A percentile compares a stretch with the other conserved stretches of the same genome.
These are phyloP conservation scores for Sclerospora graminicola DNA, from an alignment of 352 stramenopile genomes.

Conservation along the genomic window DNA sequence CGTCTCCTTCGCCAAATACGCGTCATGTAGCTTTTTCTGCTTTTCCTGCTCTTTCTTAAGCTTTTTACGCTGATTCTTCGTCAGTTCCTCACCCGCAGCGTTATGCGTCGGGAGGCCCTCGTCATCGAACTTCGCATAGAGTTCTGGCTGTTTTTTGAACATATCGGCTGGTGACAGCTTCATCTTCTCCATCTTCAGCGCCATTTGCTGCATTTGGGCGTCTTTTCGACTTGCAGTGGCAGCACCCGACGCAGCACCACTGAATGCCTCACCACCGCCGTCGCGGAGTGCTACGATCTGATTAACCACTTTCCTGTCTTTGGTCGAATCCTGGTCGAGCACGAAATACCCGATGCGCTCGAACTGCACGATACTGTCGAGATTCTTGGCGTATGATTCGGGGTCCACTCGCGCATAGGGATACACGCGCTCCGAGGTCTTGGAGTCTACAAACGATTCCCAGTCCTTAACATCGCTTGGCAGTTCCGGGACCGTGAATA, in stretches of 20 bases:
- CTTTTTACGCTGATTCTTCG: conserved; percentile 80
- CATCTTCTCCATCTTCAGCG: conserved; percentile 90
- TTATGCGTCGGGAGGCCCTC: conserved; percentile 74
- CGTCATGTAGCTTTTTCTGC: conserved; percentile 78
- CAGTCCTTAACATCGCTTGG: conserved; percentile 55
- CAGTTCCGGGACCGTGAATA: conserved; percentile 91
- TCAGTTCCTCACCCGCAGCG: conserved; percentile 40
- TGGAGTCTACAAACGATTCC: conserved; percentile 78
- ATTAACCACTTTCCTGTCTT: conserved; percentile 92
- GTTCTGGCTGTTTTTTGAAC: conserved; percentile 57
- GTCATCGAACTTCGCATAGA: conserved; percentile 64
- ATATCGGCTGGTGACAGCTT: conserved; percentile 77
- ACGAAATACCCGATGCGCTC: conserved; percentile 98
- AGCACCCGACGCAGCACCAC: conserved; percentile 8
- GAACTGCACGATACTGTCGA: conserved; percentile 90
- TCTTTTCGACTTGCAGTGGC: conserved; percentile 67
- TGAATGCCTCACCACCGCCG: conserved; percentile 28
- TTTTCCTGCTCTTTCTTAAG: conserved; percentile 86
- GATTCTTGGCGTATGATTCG: conserved; percentile 41
- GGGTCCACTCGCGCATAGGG: conserved; percentile 84
- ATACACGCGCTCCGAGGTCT: conserved; percentile 78
- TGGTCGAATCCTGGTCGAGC: conserved; percentile 90
- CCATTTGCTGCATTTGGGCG: conserved; percentile 71
- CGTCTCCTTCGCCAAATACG: conserved; percentile 36
- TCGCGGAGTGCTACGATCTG: conserved; percentile 94